Evolutionary conservation across 2,329 filamentous ascomycete species (phyloP), one percentile per base, ranked within the genome.

Genomic region (Neurospora sp.): DNA sequence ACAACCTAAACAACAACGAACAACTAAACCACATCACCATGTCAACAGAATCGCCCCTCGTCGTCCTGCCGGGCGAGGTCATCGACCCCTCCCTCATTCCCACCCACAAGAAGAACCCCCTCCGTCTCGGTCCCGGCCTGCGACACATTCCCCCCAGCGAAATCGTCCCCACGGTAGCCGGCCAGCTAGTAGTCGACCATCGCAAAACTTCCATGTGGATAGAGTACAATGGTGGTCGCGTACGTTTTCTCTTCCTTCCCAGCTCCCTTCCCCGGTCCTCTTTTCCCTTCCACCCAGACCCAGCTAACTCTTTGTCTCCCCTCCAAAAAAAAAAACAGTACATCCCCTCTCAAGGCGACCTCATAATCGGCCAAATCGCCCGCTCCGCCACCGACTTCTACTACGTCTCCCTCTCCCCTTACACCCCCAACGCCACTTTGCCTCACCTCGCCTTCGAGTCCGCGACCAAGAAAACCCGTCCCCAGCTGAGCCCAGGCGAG

Each of bases 371-470:
- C 71, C 93, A 92, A 73, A 85, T 98, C 75, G 88, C 92, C 77
- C 91, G 90, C 79, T 90, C 89, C 69, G 86, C 89, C 68, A 84
- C 85, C 70, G 96, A 98, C 75, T 86, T 87, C 78, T 97, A 92
- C 84, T 90, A 91, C 80, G 93, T 93, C 79, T 85, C 86, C 74
- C 85, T 98, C 68, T 91, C 92, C 38, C 84, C 89, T 69, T 86
- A 89, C 77, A 86, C 86, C 4, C 81, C 86, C 70, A 80, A 80
- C 67, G 93, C 92, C 0, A 83, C 92, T 19, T 88, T 98, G 0
- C 93, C 92, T 0, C 92, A 97, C 74, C 86, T 98, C 23, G 89
- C 93, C n/a, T 99, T 99, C 79, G 95, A 98, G 80, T 89, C 90
- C 73, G 96, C 93, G 19, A 93, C 91, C 66, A 96, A 94, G 80